phyloP scores from a whole-genome alignment of 1,284 basidiomycete genomes.

The Mycena sp. region DNA sequence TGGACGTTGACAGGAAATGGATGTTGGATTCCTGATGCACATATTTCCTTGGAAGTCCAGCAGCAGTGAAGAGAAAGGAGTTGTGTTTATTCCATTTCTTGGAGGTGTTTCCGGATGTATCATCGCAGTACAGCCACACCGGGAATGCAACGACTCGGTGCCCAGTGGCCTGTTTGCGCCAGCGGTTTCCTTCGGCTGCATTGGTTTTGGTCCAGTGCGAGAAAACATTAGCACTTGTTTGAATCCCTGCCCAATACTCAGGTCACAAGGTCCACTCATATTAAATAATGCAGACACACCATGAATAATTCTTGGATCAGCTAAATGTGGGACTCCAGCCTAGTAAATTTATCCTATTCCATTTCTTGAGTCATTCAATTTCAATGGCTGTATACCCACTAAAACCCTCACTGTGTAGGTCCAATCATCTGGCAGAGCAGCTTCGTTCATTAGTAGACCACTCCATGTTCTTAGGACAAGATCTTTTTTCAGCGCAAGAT shows the following conservation, averaged over 20 bases:
- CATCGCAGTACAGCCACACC: constrained; percentile 53
- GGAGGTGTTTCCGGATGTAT: constrained; percentile 53
- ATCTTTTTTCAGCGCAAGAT: too few relatives aligned
- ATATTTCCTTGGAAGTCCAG: constrained; percentile 38
- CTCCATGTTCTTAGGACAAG: too few relatives aligned
- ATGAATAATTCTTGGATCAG: constrained; percentile 22
- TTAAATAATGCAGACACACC: not conserved
- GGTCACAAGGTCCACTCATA: not conserved
- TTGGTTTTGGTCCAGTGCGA: constrained; percentile 4
- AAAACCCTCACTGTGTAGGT: too few relatives aligned
- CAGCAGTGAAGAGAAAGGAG: constrained; percentile 44
- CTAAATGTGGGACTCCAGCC: too few relatives aligned
- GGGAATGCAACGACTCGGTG: constrained; percentile 38
- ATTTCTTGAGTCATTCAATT: too few relatives aligned
- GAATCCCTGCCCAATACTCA: not conserved
- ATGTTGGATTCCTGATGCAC: constrained; percentile 39
- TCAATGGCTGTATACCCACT: too few relatives aligned
- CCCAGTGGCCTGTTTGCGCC: constrained; percentile 33
- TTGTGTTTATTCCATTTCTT: constrained; percentile 59
- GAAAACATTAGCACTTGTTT: not conserved
- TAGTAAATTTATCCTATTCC: too few relatives aligned
- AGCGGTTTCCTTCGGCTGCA: constrained; percentile 31
- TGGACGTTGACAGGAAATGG: constrained; percentile 50
- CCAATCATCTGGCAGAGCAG: too few relatives aligned
- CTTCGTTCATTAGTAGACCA: too few relatives aligned